Base-by-base conservation (phyloP, 208 protist genomes). In the Trypanosoma boissoni region DNA sequence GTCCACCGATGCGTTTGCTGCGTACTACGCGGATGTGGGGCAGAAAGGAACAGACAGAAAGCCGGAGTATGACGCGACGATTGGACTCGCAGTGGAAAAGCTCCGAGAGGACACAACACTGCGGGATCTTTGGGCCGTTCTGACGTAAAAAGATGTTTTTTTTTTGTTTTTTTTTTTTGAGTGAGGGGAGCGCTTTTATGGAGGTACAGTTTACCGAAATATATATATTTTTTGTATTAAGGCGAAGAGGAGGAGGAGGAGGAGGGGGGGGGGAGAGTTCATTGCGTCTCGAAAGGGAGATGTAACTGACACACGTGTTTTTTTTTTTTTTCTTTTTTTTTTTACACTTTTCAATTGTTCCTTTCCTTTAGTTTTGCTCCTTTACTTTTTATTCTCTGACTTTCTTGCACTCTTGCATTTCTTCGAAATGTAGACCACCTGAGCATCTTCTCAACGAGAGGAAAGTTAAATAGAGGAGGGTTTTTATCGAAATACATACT, bases 21-120 rank as follows among this genome's bases (percentile, higher is more conserved):
- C 86, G 2, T 98, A 98, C 71, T 98, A 96, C 77, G 88, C 79
- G 6, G 94, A 96, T 57, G 76, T 85, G 14, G 86, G 80, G 1
- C 80, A 91, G 49, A 91, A 88, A 49, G 82, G 68, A 0, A 55
- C 56, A 2, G 92, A 97, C 59, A 67, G 86, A 3, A 71, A 80
- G 1, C 86, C 91, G 1, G 89, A 87, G 12, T 97, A 83, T 48
- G 77, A 93, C 26, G 51, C 71, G 1, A 73, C 68, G 5, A 87
- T 96, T 20, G 95, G 95, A 3, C 70, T 97, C 12, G 92, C 95
- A 0, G 86, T 97, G 24, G 95, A 98, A 72, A 91, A 92, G 71
- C 78, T 94, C 9, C 81, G 83, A 2, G 76, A 83, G 9, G 88
- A 86, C 0, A 66, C 85, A 2, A 93, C 83, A 0, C 43, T 96